Evolutionary conservation across 2,329 filamentous ascomycete species (phyloP), one percentile per base, ranked within the genome.

Genomic region (Exophiala spinifera): DNA sequence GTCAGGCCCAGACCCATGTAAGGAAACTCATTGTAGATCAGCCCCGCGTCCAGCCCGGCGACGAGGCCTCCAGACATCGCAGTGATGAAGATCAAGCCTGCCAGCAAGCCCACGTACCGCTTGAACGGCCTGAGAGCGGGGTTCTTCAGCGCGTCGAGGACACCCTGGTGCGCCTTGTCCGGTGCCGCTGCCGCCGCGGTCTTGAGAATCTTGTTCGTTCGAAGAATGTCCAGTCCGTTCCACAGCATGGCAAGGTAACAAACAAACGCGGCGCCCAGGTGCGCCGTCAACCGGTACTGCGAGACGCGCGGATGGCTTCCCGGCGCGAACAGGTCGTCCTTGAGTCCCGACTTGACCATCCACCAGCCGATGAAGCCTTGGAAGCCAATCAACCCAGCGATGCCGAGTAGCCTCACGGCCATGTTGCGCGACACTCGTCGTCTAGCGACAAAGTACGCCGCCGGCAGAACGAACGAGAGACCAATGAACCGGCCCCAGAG

Each of bases 1-100:
- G 89, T 80, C 19, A 95, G 76, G 10, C 91, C 90, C 3, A 83
- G 73, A 7, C 94, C 94, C 94, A 99, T 99, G 73, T 82, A 89
- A 5, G 94, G 94, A 71, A 99, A 97, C 72, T 99, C 91, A 70
- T 99, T 99, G 79, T 99, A 99, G 73, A 99, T 97, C 53, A 99
- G 79, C 7, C 94, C 94, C 7, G 94, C 94, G 68, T 99, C 94
- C 13, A 99, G 85, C 28, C 94, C 94, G 5, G 94, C 94, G 28
- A 99, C 94, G 2, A 99, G 81, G 4, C 86, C 92, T 50, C 92
- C 94, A 3, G 94, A 96, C 82, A 99, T 89, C 66, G 89, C 91
- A 3, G 94, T 99, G 31, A 81, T 78, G 73, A 96, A 97, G 63
- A 95, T 85, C 21, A 99, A 81, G 3, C 79, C 76, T 7, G 86